A percentile compares a stretch with the other conserved stretches of the same genome.
phyloP scores from a whole-genome alignment of 2,329 filamentous ascomycete species.

The Pseudodiploospora longispora region DNA sequence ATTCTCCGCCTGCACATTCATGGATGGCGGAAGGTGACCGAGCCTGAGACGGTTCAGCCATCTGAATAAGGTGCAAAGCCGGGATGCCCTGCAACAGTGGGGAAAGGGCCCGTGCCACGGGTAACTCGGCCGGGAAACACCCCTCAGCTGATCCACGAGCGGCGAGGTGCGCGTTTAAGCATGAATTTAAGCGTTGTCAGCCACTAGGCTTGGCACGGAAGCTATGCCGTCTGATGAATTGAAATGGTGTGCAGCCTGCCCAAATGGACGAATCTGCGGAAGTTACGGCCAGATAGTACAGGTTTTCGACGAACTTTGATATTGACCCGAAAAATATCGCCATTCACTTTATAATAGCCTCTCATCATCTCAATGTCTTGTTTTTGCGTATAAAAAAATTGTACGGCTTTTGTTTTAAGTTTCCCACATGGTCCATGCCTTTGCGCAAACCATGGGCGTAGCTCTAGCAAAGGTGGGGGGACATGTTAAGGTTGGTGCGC shows the following conservation, averaged over 20 bases:
- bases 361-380: no score
- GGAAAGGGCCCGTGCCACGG: conserved; percentile 1
- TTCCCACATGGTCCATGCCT: no score
- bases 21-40: neutral
- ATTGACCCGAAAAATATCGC: no score
- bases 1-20: no score
- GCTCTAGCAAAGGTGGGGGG: neutral
- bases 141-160: conserved; percentile 7
- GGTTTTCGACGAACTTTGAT: no score
- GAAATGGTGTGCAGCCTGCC: no score
- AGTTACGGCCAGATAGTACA: no score
- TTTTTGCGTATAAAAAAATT: no score
- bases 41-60: neutral
- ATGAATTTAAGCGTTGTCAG: conserved; percentile 44
- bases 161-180: conserved; percentile 31
- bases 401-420: no score
- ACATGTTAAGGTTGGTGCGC: conserved; percentile 4
- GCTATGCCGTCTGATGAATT: conserved; percentile 7
- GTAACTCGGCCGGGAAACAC: conserved; percentile 7
- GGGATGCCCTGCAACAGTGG: neutral
- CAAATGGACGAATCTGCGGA: no score
- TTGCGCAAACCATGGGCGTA: no score
- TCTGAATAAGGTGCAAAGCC: neutral
- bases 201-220: conserved; percentile 33
- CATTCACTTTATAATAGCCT: no score